These are phyloP conservation scores for Calycina herbarum DNA, from an alignment of 2,329 filamentous ascomycete species.

Conservation along the genomic window DNA sequence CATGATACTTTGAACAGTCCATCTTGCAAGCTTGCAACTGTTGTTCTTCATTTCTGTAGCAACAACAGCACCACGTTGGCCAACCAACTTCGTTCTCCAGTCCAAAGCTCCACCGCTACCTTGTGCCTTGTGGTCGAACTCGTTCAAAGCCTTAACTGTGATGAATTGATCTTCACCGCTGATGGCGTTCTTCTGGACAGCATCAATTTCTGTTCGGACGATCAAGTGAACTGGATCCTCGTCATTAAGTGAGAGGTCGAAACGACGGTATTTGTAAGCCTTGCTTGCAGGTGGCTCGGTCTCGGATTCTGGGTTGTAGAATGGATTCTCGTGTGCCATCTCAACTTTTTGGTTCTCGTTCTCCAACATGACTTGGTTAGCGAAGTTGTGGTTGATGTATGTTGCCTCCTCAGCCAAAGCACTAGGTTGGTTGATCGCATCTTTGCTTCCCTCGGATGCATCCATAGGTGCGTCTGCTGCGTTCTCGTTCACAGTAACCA, in stretches of 20 bases:
- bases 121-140: slow-evolving; percentile 98
- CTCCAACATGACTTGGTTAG: slow-evolving; percentile 90
- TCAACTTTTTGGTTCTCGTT: slow-evolving; percentile 74
- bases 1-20: slow-evolving; percentile 95
- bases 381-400: slow-evolving; percentile 99
- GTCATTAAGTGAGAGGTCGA: slow-evolving; percentile 87
- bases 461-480: slow-evolving; percentile 93
- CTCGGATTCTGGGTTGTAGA: slow-evolving; percentile 93
- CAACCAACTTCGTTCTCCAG: slow-evolving; percentile 93
- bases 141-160: slow-evolving; percentile 94
- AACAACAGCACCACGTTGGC: slow-evolving; percentile 93
- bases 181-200: slow-evolving; percentile 91
- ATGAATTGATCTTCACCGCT: slow-evolving; percentile 89
- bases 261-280: slow-evolving; percentile 96
- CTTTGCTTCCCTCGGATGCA: slow-evolving; percentile 87
- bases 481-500: slow-evolving; percentile 99
- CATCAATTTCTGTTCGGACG: slow-evolving; percentile 93
- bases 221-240: slow-evolving; percentile 92
- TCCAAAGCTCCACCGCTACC: slow-evolving; percentile 92
- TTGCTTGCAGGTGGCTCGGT: slow-evolving; percentile 93
- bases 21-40: slow-evolving; percentile 95
- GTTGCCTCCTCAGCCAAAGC: slow-evolving; percentile 95
- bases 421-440: slow-evolving; percentile 88
- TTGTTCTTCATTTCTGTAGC: slow-evolving; percentile 99
- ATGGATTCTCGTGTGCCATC: slow-evolving; percentile 89